Percentiles rank a stretch among this genome's conserved stretches.
Evolutionary conservation across 2,329 filamentous ascomycete species (phyloP).

Genomic region (Kalmusia sp.): DNA sequence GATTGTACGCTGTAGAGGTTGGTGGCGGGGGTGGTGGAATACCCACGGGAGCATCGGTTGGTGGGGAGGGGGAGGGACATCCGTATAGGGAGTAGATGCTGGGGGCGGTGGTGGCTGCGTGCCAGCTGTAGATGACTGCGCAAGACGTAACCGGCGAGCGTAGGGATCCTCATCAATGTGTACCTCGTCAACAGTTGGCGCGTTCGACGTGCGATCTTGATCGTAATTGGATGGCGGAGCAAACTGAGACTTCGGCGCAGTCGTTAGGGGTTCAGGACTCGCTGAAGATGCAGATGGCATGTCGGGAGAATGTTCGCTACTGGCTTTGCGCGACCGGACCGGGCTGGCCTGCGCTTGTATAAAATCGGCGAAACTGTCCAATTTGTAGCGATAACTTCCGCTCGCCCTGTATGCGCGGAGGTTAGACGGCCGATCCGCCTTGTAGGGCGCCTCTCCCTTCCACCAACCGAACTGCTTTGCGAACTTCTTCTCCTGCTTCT

Average conservation of each 20-base stretch:
- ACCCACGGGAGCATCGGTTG: constrained; percentile 1
- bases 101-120: constrained; percentile 9
- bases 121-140: constrained; percentile 17
- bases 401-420: constrained; percentile 34
- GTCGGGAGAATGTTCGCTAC: constrained; percentile 20
- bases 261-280: constrained; percentile 17
- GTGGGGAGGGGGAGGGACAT: constrained; percentile 21
- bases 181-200: constrained; percentile 50
- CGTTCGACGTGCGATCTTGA: constrained; percentile 4
- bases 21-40: constrained; percentile 58
- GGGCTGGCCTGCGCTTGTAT: constrained; percentile 23
- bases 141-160: constrained; percentile 25
- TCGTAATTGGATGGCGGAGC: constrained; percentile 53
- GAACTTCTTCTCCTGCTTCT: constrained; percentile 70
- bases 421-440: constrained; percentile 32
- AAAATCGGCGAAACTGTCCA: constrained; percentile 33
- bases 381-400: constrained; percentile 31
- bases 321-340: constrained; percentile 15
- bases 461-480: constrained; percentile 72
- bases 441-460: constrained; percentile 49
- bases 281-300: constrained; percentile 21
- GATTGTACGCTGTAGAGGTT: constrained; percentile 59
- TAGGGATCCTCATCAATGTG: constrained; percentile 30
- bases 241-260: constrained; percentile 47
- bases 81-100: neutral